Conservation (phyloP, 163 green algal species). For the Chlorella variabilis region DNA sequence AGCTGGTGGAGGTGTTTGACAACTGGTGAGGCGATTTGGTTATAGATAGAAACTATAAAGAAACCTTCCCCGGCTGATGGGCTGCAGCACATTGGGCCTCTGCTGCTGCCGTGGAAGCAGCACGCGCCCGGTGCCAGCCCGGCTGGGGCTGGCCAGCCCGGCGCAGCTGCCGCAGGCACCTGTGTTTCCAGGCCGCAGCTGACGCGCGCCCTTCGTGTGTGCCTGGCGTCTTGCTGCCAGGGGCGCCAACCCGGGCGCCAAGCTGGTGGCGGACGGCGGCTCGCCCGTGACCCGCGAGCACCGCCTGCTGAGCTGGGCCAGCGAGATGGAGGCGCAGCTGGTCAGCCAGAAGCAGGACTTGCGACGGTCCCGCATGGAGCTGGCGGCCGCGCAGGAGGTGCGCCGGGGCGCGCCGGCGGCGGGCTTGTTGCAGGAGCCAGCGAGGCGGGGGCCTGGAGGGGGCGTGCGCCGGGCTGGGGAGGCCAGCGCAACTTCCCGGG, state of each 20-base stretch:
- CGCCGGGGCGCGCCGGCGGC: too few species aligned
- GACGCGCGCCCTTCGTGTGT: background rate
- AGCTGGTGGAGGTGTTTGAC: conserved; percentile 63
- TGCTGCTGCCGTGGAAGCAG: too few species aligned
- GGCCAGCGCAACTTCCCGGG: too few species aligned
- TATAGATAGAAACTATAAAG: too few species aligned
- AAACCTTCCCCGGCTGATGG: too few species aligned
- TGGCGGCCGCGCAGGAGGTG: conserved; percentile 58
- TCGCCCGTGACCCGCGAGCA: conserved; percentile 52
- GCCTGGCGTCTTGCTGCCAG: background rate
- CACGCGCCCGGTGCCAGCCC: too few species aligned
- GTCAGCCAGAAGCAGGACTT: conserved; percentile 56
- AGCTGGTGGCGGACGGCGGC: conserved; percentile 37
- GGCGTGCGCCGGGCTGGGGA: too few species aligned
- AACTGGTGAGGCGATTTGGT: too few species aligned
- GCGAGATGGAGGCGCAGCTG: conserved; percentile 57
- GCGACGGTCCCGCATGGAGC: conserved; percentile 55
- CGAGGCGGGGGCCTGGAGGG: conserved; percentile 16
- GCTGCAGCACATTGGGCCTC: too few species aligned
- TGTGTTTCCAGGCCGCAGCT: too few species aligned
- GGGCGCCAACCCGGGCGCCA: conserved; percentile 42
- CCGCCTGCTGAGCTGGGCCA: conserved; percentile 61
- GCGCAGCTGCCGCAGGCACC: too few species aligned
- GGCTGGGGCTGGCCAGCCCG: too few species aligned
- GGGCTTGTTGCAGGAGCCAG: background rate